Percentiles rank a stretch among this genome's conserved stretches.
These are phyloP conservation scores for Colletotrichum higginsianum DNA, from an alignment of 2,329 filamentous ascomycete genomes.

Conservation along the genomic window DNA sequence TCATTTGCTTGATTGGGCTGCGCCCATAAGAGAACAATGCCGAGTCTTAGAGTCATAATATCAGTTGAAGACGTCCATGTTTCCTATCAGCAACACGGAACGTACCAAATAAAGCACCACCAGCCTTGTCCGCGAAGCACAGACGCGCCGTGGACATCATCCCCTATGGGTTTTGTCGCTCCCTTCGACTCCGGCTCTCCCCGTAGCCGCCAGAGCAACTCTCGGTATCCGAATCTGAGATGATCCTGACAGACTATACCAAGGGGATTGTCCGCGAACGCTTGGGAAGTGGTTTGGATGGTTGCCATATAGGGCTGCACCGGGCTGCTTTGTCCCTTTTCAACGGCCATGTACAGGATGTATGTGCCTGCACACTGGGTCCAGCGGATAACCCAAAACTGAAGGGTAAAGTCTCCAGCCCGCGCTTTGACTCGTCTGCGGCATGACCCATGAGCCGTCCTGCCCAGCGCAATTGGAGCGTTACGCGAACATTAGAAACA, in stretches of 20 bases:
- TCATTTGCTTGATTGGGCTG: not conserved
- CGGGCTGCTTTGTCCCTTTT: conserved; percentile 3
- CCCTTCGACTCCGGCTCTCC: conserved; percentile 8
- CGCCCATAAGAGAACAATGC: not conserved
- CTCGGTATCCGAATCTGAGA: not conserved
- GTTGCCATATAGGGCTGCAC: conserved; percentile 4
- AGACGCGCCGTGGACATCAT: conserved; percentile 10
- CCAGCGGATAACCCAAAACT: not conserved
- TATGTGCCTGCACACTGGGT: too few species aligned
- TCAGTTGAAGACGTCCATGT: conserved; percentile 3
- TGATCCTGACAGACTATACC: not conserved
- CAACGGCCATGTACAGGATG: not conserved
- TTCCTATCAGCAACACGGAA: conserved; percentile 11
- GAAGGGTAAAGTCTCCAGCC: not conserved
- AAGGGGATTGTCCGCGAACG: conserved; percentile 6
- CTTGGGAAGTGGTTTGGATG: not conserved
- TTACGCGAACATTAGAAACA: conserved; percentile 12
- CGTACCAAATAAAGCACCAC: not conserved
- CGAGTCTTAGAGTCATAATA: not conserved
- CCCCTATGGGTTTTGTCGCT: not conserved
- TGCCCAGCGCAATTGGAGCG: conserved; percentile 5
- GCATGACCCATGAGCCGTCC: conserved; percentile 13
- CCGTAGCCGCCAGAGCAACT: conserved; percentile 12
- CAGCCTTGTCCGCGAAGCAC: conserved; percentile 17
- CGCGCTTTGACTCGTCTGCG: conserved; percentile 38